Base-by-base conservation (phyloP, 192 early-diverging fungal genomes). In the Paraglomus occultum region DNA sequence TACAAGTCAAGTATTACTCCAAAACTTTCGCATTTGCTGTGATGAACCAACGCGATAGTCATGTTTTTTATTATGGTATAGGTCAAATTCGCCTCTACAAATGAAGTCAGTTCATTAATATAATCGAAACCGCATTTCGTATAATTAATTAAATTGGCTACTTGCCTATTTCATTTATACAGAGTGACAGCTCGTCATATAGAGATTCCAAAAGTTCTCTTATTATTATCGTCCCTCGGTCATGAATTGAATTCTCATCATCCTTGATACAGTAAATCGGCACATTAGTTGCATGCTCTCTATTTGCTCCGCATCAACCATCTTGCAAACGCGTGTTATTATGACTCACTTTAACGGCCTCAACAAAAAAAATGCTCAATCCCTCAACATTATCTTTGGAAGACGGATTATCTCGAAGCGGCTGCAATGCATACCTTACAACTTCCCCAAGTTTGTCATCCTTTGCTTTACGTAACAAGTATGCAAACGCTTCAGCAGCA, bases 401-500 rank as follows among this genome's bases (percentile, higher is more conserved):
- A 44, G 77, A 71, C 10, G 82, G 79, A 48, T 75, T 58, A 22
- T 79, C 73, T 15, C 63, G 70, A 12, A 85, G 66, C n/a, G 77
- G 77, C 11, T 86, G 76, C 6, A 94, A 67, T 2, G 91, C 88
- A 71, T 86, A 85, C 18, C 71, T 67, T 51, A 93, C 74, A 54
- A 95, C 85, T 1, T 74, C 66, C 31, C 80, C 80, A 59, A 93
- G 78, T 20, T 82, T 76, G 17, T 87, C 79, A 39, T 76, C 84
- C 8, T 84, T 80, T 11, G 88, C 82, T 75, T 93, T 95, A 23
- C 95, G 84, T 54, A 98, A 77, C 54, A 98, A 82, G 71, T 90
- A 96, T 14, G 93, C 89, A 84, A 96, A 92, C 0, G 95, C 83
- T 77, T 98, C 94, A 55, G 94, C 92, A 1, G 93, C 85, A 74